Evolutionary conservation across 2,329 filamentous ascomycete species (phyloP).

Genomic region (Penicillium verrucosum): DNA sequence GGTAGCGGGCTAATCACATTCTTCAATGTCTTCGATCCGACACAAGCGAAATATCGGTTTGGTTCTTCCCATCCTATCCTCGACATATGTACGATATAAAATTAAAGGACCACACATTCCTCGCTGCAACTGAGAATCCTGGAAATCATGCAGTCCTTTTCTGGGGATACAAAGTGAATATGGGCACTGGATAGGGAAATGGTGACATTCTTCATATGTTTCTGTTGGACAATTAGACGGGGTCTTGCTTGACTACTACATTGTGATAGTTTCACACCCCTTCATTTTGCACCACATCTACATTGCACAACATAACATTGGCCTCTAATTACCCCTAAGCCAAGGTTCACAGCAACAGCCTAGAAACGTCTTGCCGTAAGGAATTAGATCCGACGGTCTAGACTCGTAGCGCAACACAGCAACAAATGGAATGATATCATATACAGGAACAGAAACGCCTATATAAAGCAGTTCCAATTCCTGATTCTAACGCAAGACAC

Average conservation of each 20-base stretch:
- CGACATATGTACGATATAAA: no score
- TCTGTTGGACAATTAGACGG: background rate
- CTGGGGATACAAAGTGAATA: background rate
- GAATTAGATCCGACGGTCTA: background rate
- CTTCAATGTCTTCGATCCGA: background rate
- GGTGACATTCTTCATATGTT: constrained; percentile 6
- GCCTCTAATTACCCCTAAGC: background rate
- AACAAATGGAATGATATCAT: background rate
- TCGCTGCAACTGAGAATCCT: background rate
- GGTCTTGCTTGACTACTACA: background rate
- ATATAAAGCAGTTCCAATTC: background rate
- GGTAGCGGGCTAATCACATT: background rate
- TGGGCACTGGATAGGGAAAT: background rate
- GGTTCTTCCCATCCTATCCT: background rate
- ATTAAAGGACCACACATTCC: constrained; percentile 5
- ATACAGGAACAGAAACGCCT: background rate
- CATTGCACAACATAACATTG: background rate
- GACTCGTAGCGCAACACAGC: background rate
- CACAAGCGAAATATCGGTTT: background rate
- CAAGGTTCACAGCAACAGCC: background rate
- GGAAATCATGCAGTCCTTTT: background rate
- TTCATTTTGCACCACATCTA: constrained; percentile 1
- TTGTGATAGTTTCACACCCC: constrained; percentile 2
- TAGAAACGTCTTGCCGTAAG: background rate
- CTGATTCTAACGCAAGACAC: background rate